Evolutionary conservation across 129 eudicot species (phyloP).

Genomic region (Artemisia annua): DNA sequence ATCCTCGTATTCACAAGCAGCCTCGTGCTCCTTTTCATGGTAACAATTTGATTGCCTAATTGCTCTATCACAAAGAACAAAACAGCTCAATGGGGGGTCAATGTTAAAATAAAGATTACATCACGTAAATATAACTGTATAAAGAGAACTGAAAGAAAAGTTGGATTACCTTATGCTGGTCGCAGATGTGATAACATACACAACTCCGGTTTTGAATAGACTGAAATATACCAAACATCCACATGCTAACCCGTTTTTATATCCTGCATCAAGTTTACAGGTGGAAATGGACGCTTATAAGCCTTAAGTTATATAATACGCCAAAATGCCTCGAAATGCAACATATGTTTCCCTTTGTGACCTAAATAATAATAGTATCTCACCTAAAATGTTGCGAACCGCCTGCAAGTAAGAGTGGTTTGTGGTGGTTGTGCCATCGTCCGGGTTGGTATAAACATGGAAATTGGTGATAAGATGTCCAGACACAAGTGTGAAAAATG

Average conservation of each 20-base stretch:
- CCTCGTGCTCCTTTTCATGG: constrained; percentile 66
- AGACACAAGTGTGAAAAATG: constrained; percentile 55
- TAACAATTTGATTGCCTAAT: constrained; percentile 78
- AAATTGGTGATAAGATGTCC: constrained; percentile 58
- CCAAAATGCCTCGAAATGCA: too few species aligned
- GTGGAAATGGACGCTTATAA: not conserved
- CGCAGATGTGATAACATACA: constrained; percentile 69
- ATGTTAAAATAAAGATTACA: constrained; percentile 15
- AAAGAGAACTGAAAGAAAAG: not conserved
- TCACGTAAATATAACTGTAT: not conserved
- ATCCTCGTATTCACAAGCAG: constrained; percentile 49
- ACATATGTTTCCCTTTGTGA: not conserved
- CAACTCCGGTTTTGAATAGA: constrained; percentile 64
- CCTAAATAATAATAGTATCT: not conserved
- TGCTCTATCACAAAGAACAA: constrained; percentile 60
- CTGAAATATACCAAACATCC: constrained; percentile 53
- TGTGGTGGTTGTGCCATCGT: constrained; percentile 49
- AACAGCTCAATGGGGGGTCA: not conserved
- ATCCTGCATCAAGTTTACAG: constrained; percentile 40
- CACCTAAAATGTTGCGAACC: constrained; percentile 59
- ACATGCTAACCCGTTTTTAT: constrained; percentile 49
- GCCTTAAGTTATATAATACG: too few species aligned
- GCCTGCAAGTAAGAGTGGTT: constrained; percentile 70
- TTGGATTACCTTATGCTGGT: constrained; percentile 62
- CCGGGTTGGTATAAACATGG: constrained; percentile 57